Conservation (phyloP, 2,329 filamentous ascomycete genomes). For the Monosporascus sp. region DNA sequence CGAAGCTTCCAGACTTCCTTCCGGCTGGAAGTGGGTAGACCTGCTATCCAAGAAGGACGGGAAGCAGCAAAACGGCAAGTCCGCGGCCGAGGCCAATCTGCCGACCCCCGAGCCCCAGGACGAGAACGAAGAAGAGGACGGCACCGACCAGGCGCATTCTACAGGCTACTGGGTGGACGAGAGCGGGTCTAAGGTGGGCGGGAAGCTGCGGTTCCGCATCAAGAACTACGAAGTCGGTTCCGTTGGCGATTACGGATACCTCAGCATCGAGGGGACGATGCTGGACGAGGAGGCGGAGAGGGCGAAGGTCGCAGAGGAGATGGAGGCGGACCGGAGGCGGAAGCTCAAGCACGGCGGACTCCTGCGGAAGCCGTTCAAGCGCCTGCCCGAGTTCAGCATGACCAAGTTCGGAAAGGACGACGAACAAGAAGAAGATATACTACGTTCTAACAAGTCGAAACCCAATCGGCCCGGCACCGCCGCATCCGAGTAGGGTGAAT, state of each 20-base stretch:
- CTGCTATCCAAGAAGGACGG: constrained; percentile 37
- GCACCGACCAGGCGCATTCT: constrained; percentile 47
- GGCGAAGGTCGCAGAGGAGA: constrained; percentile 51
- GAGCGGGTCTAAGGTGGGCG: constrained; percentile 62
- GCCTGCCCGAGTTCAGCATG: constrained; percentile 49
- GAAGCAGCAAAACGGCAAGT: constrained; percentile 5
- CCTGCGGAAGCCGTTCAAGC: constrained; percentile 21
- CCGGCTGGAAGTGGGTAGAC: constrained; percentile 74
- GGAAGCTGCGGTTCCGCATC: constrained; percentile 71
- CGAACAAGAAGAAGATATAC: constrained; percentile 35
- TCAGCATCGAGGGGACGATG: constrained; percentile 88
- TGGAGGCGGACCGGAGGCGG: constrained; percentile 31
- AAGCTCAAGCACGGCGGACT: constrained; percentile 31
- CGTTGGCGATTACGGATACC: constrained; percentile 69
- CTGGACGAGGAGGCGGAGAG: constrained; percentile 63
- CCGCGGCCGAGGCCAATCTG: constrained; percentile 20
- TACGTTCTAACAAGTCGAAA: constrained; percentile 28
- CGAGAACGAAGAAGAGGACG: constrained; percentile 31
- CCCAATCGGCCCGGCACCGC: constrained; percentile 24
- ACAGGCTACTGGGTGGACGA: constrained; percentile 73
- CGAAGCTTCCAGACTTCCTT: constrained; percentile 68
- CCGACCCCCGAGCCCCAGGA: constrained; percentile 33
- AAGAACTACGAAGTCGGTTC: constrained; percentile 78
- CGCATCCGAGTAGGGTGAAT: constrained; percentile 7
- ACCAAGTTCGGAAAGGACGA: constrained; percentile 48